Base-by-base conservation (phyloP, 2,329 filamentous ascomycete genomes). In the Ceratocystis harringtonii region DNA sequence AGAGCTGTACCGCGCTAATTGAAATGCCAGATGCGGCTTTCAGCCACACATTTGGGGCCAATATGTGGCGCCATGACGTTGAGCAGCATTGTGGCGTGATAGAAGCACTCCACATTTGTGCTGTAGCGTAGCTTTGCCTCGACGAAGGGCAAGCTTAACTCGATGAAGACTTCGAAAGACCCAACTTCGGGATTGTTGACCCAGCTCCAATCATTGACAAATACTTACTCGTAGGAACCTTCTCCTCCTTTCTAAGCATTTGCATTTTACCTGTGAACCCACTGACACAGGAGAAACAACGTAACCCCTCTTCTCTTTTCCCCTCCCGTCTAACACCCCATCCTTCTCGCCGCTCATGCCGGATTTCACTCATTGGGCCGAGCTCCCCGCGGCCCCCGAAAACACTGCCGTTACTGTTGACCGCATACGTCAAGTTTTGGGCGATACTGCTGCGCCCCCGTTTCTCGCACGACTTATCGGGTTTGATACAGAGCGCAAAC, bases 401-500 rank as follows among this genome's bases (percentile, higher is more conserved):
- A 45, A 61, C 65, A 44, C 65, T 17, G 25, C 57, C 44, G 25
- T 65, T 17, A 62, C 66, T 19, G 28, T 48, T 25, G 65, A 67
- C 12, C 61, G 52, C 44, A 45, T 68, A 45, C 60, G 52, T 30
- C 45, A 66, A 17, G 50, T 41, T 22, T 61, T 68, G 15, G 66
- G 64, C 61, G 45, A 62, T 43, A 25, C 52, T 5, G 60, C 55
- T 17, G 19, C 55, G 32, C 66, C 68, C 19, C 64, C 66, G n/a
- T 19, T 67, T 36, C 43, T 65, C 6, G 55, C 60, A 7, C 65
- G 67, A 17, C 48, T 67, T 28, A 44, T 67, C 17, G 68, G 63
- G 57, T 62, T 65, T 43, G 45, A 50, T 22, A 36, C 30, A 17
- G 64, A 67, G 10, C 61, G 66, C 61, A 66, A 66, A 19, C 45